phyloP scores from a whole-genome alignment of 2,329 filamentous ascomycete genomes.

The Chaetomiaceae sp. region DNA sequence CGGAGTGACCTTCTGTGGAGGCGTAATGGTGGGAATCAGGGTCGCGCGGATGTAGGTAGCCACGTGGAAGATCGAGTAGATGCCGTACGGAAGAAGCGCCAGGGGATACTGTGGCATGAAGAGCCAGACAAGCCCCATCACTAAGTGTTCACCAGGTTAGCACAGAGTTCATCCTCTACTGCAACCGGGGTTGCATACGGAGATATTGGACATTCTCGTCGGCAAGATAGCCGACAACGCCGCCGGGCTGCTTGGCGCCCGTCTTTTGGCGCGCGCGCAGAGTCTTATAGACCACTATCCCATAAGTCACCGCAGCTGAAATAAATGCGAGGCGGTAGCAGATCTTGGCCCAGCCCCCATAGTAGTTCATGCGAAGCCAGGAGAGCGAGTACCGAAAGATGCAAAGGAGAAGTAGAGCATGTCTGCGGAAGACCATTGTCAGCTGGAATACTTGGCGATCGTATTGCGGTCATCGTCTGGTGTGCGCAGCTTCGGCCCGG shows the following conservation, averaged over 20 bases:
- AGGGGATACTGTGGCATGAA: constrained; percentile 82
- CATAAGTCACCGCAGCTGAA: constrained; percentile 85
- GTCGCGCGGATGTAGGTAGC: constrained; percentile 93
- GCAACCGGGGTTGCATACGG: constrained; percentile 51
- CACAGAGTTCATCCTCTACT: not conserved
- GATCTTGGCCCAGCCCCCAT: constrained; percentile 67
- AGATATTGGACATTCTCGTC: constrained; percentile 99
- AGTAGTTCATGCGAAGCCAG: constrained; percentile 84
- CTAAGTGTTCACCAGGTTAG: constrained; percentile 38
- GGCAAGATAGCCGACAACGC: constrained; percentile 59
- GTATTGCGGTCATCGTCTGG: not conserved
- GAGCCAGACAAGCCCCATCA: constrained; percentile 93
- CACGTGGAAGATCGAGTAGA: constrained; percentile 98
- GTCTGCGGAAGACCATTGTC: constrained; percentile 45
- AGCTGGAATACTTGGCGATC: not conserved
- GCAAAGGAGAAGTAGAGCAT: constrained; percentile 76
- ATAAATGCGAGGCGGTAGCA: constrained; percentile 88
- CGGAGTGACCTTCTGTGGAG: constrained; percentile 50
- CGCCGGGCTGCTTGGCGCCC: constrained; percentile 54
- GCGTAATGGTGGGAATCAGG: constrained; percentile 79
- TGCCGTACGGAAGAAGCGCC: constrained; percentile 85
- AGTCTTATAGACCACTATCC: constrained; percentile 98
- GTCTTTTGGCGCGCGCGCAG: constrained; percentile 78
- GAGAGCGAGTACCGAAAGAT: constrained; percentile 79
- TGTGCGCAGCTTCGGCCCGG: not conserved